These are phyloP conservation scores for Phytopythium mirpurense DNA, from an alignment of 352 stramenopile species.

Conservation along the genomic window DNA sequence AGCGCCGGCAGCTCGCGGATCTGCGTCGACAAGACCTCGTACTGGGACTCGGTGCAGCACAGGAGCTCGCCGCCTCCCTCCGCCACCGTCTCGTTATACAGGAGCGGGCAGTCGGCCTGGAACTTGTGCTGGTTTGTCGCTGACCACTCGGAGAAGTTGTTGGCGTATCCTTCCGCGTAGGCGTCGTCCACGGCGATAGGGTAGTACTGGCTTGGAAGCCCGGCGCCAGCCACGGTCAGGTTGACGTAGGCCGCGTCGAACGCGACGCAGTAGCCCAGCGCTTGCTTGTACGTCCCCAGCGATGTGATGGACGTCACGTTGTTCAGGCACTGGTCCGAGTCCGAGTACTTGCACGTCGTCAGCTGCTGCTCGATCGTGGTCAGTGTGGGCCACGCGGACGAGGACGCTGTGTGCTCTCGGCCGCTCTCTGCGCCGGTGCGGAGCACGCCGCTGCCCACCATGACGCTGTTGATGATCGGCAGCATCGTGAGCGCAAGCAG, in stretches of 20 bases:
- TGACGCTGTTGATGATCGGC: constrained; percentile 39
- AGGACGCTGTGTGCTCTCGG: constrained; percentile 9
- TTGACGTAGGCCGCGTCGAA: constrained; percentile 68
- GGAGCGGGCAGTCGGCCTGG: constrained; percentile 53
- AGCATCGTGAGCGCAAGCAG: constrained; percentile 36
- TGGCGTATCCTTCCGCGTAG: constrained; percentile 45
- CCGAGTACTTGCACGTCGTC: constrained; percentile 66
- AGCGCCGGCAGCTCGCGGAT: constrained; percentile 49
- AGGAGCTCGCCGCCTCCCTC: constrained; percentile 43
- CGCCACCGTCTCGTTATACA: constrained; percentile 60
- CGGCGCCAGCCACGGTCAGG: constrained; percentile 19
- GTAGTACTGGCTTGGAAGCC: constrained; percentile 56
- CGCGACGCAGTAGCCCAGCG: constrained; percentile 38
- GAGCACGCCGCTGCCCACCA: constrained; percentile 19
- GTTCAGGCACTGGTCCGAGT: constrained; percentile 47
- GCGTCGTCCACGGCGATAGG: constrained; percentile 55
- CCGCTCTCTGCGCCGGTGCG: background rate
- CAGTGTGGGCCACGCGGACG: constrained; percentile 7
- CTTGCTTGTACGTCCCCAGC: constrained; percentile 50
- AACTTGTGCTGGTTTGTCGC: constrained; percentile 54
- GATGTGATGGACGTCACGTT: constrained; percentile 39
- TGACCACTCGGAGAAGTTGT: constrained; percentile 73
- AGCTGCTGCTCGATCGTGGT: constrained; percentile 35
- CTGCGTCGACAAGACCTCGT: constrained; percentile 49
- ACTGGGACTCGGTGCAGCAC: constrained; percentile 80